Evolutionary conservation across 176 grass and related monocot species (phyloP).

Genomic region (Elymus sibiricus): DNA sequence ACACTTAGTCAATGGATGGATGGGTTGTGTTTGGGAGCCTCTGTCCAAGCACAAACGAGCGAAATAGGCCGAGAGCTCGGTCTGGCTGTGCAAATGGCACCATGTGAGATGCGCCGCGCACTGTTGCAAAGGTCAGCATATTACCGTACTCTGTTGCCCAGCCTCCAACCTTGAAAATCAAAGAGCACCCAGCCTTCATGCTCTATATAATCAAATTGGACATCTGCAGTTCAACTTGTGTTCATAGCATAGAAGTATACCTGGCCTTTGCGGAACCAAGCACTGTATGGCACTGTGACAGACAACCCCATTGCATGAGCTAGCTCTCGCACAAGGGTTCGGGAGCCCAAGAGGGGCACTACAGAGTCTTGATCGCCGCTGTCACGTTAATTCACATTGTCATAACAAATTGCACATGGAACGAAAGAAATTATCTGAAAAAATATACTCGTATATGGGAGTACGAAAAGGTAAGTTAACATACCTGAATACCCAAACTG

Average conservation of each 20-base stretch:
- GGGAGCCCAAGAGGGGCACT: conserved; percentile 73
- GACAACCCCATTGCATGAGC: conserved; percentile 68
- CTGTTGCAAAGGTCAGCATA: conserved; percentile 79
- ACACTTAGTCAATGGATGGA: conserved; percentile 48
- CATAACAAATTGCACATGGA: background rate
- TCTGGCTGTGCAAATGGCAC: conserved; percentile 84
- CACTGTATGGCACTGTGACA: conserved; percentile 67
- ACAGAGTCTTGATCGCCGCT: conserved; percentile 99
- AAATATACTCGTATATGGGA: too few species aligned
- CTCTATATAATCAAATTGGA: background rate
- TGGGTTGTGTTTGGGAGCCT: conserved; percentile 77
- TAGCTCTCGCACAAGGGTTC: conserved; percentile 90
- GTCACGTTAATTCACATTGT: conserved; percentile 12
- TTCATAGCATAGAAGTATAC: conserved; percentile 32
- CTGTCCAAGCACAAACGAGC: conserved; percentile 57
- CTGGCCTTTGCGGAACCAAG: conserved; percentile 85
- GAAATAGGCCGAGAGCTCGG: conserved; percentile 71
- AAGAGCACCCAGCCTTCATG: background rate
- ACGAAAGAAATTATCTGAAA: background rate
- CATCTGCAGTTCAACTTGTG: background rate
- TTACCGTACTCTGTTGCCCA: conserved; percentile 90
- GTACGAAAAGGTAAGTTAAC: background rate
- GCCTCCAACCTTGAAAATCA: conserved; percentile 72
- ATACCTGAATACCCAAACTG: conserved; percentile 93
- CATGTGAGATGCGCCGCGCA: conserved; percentile 93